phyloP scores from a whole-genome alignment of 225 moss, liverwort and hornwort genomes.

The Pseudoscleropodium purum region DNA sequence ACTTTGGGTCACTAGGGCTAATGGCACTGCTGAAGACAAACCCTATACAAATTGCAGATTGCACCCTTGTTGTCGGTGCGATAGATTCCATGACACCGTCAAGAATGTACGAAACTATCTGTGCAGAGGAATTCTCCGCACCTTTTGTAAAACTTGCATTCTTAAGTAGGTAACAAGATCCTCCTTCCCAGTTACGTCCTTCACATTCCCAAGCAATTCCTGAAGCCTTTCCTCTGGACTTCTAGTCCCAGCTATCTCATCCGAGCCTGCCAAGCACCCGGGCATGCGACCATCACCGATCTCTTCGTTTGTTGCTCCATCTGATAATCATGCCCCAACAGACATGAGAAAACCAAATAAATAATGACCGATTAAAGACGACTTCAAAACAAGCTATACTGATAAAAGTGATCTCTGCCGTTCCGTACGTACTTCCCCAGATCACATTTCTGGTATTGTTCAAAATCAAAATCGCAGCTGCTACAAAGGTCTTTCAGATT shows the following conservation, averaged over 20 bases:
- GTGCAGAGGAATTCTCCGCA: neutral
- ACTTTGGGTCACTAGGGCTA: neutral
- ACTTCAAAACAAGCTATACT: neutral
- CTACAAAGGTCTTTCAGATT: neutral
- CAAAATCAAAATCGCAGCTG: neutral
- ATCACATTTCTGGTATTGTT: neutral
- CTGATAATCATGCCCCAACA: neutral
- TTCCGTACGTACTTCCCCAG: neutral
- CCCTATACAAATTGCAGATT: neutral
- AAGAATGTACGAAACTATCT: neutral
- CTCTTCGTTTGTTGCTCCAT: neutral
- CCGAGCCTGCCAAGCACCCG: conserved; percentile 11
- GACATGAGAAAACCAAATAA: neutral
- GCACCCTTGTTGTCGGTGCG: neutral
- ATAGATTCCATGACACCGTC: neutral
- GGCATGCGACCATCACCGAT: neutral
- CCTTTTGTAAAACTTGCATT: conserved; percentile 77
- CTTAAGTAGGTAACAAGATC: conserved; percentile 72
- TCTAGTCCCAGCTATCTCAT: conserved; percentile 15
- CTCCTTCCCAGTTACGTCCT: conserved; percentile 81
- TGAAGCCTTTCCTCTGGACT: conserved; percentile 26
- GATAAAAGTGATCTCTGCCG: neutral
- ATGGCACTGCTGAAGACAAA: neutral
- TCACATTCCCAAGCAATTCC: conserved; percentile 46
- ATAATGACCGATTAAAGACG: neutral